Evolutionary conservation across 495 filamentous ascomycete genomes (phyloP), one percentile per base, ranked within the genome.

Genomic region (Bombardia bombarda): DNA sequence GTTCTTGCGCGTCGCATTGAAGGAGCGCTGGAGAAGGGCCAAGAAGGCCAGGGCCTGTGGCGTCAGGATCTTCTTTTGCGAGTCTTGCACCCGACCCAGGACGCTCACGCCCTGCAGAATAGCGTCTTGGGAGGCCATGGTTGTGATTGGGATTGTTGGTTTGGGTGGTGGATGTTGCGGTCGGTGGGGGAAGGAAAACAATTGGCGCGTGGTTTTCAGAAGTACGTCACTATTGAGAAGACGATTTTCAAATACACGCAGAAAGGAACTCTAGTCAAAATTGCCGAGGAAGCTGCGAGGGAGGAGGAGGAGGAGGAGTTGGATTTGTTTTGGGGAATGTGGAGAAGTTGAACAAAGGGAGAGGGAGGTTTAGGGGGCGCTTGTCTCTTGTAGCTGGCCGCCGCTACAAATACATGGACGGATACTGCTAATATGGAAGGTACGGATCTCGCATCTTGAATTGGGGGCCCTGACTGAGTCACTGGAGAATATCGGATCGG

Each of bases 11-110:
- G 82, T 94, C 32, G 62, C 60, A 65, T 97, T 95, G 79, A 97
- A 98, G 30, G 87, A 84, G 51, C 90, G 83, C 66, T 98, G 92
- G 45, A 98, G 79, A 48, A 95, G 80, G 26, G 90, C 87, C 17
- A 98, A 77, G 73, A 97, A 99, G 46, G 87, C 87, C 44, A 85
- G 83, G 22, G 90, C 93, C 28, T 93, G 79, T 51, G 87, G 90
- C 50, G 78, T 96, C 43, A 98, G 79, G 67, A 98, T 90, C 72
- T 92, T 89, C 67, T 80, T 79, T 55, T 87, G 79, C 54, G 85
- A 72, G 40, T 90, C 84, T 53, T 75, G 77, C 56, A 97, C 69
- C 28, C 74, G 50, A 52, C 87, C 90, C 35, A 88, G 78, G 70
- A 98, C 75, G 61, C 81, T 75, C 49, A 95, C 92, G 67, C 88